phyloP scores from a whole-genome alignment of 768 basidiomycete genomes.

The Hypholoma fasciculare region DNA sequence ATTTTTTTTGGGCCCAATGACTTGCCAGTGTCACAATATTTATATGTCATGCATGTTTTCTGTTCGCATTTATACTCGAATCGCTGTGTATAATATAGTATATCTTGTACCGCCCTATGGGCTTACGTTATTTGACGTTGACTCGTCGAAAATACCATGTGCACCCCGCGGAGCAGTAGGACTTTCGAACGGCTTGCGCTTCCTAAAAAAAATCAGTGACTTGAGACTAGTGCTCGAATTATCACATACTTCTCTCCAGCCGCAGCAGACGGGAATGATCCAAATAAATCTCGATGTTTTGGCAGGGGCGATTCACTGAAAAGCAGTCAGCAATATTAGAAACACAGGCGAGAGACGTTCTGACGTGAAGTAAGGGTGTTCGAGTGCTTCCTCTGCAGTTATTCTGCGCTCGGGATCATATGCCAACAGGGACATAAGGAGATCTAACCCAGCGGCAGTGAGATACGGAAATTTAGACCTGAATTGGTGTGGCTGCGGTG shows the following conservation, averaged over 20 bases:
- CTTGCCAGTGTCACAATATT: not conserved
- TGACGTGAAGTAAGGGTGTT: slow-evolving; percentile 91
- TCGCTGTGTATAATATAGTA: not conserved
- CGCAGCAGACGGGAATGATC: slow-evolving; percentile 93
- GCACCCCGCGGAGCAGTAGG: slow-evolving; percentile 82
- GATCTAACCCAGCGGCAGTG: slow-evolving; percentile 80
- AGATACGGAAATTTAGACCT: slow-evolving; percentile 87
- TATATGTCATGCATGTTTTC: not conserved
- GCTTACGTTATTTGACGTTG: slow-evolving; percentile 34
- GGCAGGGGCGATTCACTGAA: slow-evolving; percentile 89
- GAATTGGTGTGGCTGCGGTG: slow-evolving; percentile 73
- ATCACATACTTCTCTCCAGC: slow-evolving; percentile 87
- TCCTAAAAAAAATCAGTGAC: slow-evolving; percentile 40
- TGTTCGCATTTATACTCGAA: not conserved
- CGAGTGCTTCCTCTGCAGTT: slow-evolving; percentile 84
- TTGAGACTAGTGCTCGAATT: not conserved
- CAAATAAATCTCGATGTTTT: slow-evolving; percentile 94
- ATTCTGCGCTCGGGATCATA: slow-evolving; percentile 91
- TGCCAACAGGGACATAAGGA: slow-evolving; percentile 76
- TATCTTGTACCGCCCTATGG: slow-evolving; percentile 21
- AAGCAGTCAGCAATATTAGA: not conserved
- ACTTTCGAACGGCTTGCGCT: slow-evolving; percentile 75
- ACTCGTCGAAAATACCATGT: slow-evolving; percentile 65
- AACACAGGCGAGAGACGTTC: slow-evolving; percentile 18
- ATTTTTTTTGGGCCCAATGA: not conserved